phyloP scores from a whole-genome alignment of 225 moss, liverwort and hornwort species.

The Marchantia polymorpha region DNA sequence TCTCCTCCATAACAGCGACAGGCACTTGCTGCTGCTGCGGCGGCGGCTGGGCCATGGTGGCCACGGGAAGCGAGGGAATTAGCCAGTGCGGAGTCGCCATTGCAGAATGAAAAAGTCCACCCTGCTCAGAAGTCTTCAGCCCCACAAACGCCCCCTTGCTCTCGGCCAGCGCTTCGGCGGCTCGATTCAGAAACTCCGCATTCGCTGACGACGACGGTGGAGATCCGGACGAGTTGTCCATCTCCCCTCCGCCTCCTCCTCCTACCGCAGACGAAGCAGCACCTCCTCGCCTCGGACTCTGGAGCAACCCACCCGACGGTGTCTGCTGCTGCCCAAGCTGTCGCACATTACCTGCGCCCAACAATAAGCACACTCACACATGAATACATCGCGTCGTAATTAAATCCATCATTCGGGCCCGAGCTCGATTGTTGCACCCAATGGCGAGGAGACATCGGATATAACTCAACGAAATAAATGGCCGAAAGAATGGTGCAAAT shows the following conservation, averaged over 20 bases:
- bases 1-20: constrained; percentile 30
- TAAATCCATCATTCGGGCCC: background rate
- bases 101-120: constrained; percentile 45
- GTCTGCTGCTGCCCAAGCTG: background rate
- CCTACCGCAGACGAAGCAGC: background rate
- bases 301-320: constrained; percentile 12
- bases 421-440: background rate
- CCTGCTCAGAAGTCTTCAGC: constrained; percentile 57
- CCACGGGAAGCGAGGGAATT: constrained; percentile 31
- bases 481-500: too few relatives aligned
- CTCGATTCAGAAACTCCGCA: constrained; percentile 47
- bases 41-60: constrained; percentile 21
- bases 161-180: constrained; percentile 53
- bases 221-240: constrained; percentile 38
- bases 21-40: constrained; percentile 23
- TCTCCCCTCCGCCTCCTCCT: background rate
- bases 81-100: constrained; percentile 48
- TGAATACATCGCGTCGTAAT: too few relatives aligned
- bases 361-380: background rate
- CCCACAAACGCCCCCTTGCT: constrained; percentile 48
- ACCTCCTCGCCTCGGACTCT: constrained; percentile 1
- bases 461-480: background rate
- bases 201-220: constrained; percentile 24
- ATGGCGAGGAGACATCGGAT: background rate
- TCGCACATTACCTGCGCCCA: constrained; percentile 27